Conservation (phyloP, 2,329 filamentous ascomycete species). For the Fusarium pseudonygamai region DNA sequence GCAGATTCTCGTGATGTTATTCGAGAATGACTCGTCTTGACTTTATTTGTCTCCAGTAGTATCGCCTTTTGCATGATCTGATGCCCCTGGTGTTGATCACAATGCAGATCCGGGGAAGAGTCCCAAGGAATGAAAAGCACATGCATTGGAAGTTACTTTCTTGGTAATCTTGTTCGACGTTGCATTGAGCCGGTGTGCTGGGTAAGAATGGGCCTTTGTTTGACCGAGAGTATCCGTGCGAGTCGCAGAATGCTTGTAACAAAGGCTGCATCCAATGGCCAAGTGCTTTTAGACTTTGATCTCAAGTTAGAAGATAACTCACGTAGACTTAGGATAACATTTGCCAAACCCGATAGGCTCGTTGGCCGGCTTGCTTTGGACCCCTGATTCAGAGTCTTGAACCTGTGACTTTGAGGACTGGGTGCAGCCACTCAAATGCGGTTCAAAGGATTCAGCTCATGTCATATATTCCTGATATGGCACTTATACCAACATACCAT, state of each 20-base stretch:
- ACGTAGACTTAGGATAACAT: background rate
- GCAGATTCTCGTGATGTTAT: background rate
- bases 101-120: slow-evolving; percentile 12
- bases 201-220: background rate
- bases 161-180: background rate
- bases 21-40: background rate
- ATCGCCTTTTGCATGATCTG: background rate
- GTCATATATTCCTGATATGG: background rate
- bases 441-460: too few species aligned
- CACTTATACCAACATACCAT: accelerated
- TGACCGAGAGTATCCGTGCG: background rate
- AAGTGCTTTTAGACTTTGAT: background rate
- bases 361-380: accelerated
- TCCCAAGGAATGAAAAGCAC: background rate
- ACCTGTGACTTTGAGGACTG: background rate
- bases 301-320: background rate
- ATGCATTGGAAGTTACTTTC: accelerated
- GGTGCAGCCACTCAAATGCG: too few species aligned
- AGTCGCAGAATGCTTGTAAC: background rate
- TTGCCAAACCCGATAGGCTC: background rate
- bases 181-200: background rate
- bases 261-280: background rate
- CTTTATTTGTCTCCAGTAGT: background rate
- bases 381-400: background rate
- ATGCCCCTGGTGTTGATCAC: background rate